Percentiles rank a stretch among this genome's conserved stretches.
These are phyloP conservation scores for Diplogelasinospora grovesii DNA, from an alignment of 495 filamentous ascomycete genomes.

Conservation along the genomic window DNA sequence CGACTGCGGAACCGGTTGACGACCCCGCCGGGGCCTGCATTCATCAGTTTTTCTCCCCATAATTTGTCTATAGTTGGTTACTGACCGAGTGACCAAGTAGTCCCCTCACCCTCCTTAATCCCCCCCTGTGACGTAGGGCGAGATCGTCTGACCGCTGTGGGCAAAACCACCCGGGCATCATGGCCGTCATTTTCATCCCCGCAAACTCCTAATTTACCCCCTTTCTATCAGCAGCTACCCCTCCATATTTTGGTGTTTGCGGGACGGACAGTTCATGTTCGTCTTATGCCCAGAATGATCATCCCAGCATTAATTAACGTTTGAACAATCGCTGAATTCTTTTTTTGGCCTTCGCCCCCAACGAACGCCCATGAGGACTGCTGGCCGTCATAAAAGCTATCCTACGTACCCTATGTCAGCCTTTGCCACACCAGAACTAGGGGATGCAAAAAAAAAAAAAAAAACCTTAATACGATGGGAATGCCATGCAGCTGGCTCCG, in stretches of 20 bases:
- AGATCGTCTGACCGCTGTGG: conserved; percentile 35
- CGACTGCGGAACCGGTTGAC: conserved; percentile 42
- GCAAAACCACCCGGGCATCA: conserved; percentile 41
- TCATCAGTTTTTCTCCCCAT: not conserved
- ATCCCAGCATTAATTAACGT: conserved; percentile 33
- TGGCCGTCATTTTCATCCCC: conserved; percentile 25
- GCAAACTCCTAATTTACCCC: conserved; percentile 26
- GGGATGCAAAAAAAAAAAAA: too few relatives aligned
- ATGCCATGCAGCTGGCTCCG: conserved; percentile 52
- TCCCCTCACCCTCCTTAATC: conserved; percentile 20
- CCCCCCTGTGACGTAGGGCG: conserved; percentile 38
- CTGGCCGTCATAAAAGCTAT: conserved; percentile 33
- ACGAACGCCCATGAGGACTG: conserved; percentile 8
- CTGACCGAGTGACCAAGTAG: conserved; percentile 24
- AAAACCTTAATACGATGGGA: conserved; percentile 13
- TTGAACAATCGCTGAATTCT: conserved; percentile 15
- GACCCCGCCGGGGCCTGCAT: conserved; percentile 25
- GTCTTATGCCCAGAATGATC: conserved; percentile 44
- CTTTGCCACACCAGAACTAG: too few relatives aligned
- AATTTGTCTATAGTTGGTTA: not conserved
- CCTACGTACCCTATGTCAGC: too few relatives aligned
- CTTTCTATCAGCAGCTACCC: too few relatives aligned
- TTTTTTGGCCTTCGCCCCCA: conserved; percentile 6
- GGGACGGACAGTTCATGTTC: too few relatives aligned
- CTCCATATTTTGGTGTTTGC: too few relatives aligned